Percentiles rank a stretch among this genome's conserved stretches.
Conservation (phyloP, 2,329 filamentous ascomycete species). For the Pestalotiopsis sp. region DNA sequence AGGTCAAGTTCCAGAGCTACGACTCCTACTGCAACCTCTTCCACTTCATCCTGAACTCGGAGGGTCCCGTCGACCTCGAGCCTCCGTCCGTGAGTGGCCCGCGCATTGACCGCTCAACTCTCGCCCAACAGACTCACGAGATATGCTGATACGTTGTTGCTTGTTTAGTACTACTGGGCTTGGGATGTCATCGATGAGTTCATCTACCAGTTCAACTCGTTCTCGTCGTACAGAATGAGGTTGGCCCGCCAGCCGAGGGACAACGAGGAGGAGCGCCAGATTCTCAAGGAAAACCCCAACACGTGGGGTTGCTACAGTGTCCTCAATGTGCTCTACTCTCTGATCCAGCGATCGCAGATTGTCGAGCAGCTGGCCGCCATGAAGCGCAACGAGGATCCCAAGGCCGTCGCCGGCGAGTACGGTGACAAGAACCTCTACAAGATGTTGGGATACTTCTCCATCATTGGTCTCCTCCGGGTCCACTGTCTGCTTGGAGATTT, state of each 20-base stretch:
- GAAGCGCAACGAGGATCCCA: constrained; percentile 90
- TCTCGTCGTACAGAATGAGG: constrained; percentile 94
- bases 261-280: constrained; percentile 89
- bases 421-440: constrained; percentile 92
- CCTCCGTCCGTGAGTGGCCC: constrained; percentile 80
- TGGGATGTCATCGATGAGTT: constrained; percentile 99
- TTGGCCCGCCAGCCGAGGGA: constrained; percentile 76
- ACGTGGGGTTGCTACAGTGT: constrained; percentile 99
- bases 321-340: constrained; percentile 97
- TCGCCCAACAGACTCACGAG: background rate
- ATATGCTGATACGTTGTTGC: background rate
- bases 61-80: constrained; percentile 97
- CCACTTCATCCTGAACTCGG: constrained; percentile 98
- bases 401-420: constrained; percentile 90
- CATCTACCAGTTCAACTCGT: constrained; percentile 99
- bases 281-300: constrained; percentile 95
- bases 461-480: constrained; percentile 93
- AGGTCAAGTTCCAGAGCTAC: constrained; percentile 98
- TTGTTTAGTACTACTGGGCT: constrained; percentile 89
- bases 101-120: background rate
- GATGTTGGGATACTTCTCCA: constrained; percentile 99
- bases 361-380: constrained; percentile 94
- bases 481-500: constrained; percentile 98
- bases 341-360: constrained; percentile 98
- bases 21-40: constrained; percentile 99